These are phyloP conservation scores for Hyaloraphidium curvatum DNA, from an alignment of 192 early-diverging fungal species.

Conservation along the genomic window DNA sequence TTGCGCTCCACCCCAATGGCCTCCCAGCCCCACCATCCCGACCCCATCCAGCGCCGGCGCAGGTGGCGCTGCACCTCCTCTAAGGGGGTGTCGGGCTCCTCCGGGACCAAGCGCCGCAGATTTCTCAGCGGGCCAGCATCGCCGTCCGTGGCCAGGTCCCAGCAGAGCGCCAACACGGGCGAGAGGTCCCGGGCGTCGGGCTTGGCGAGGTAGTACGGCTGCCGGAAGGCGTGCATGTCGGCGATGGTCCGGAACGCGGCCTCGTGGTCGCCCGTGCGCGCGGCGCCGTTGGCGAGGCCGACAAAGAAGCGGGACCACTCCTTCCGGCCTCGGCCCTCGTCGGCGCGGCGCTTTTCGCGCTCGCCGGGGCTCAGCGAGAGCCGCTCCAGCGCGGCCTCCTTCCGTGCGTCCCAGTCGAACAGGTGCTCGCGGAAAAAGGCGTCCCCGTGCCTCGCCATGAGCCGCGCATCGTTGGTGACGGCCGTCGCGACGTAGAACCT, in stretches of 20 bases:
- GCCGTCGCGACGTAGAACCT: neutral
- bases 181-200: neutral
- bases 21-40: conserved; percentile 3
- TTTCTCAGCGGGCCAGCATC: neutral
- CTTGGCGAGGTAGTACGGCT: neutral
- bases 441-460: neutral
- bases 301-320: neutral
- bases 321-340: neutral
- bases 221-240: neutral
- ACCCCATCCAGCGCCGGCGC: neutral
- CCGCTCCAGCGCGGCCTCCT: neutral
- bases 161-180: neutral
- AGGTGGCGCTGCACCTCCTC: conserved; percentile 1
- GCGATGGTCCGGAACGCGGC: neutral
- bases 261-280: neutral
- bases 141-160: neutral
- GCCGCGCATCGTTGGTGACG: neutral
- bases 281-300: neutral
- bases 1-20: conserved; percentile 3
- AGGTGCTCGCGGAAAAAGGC: neutral
- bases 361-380: neutral
- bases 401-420: neutral
- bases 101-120: neutral
- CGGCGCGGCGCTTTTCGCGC: neutral
- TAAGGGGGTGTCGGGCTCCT: neutral